These are phyloP conservation scores for Xerocomellus amylosporus DNA, from an alignment of 768 basidiomycete genomes.

Conservation along the genomic window DNA sequence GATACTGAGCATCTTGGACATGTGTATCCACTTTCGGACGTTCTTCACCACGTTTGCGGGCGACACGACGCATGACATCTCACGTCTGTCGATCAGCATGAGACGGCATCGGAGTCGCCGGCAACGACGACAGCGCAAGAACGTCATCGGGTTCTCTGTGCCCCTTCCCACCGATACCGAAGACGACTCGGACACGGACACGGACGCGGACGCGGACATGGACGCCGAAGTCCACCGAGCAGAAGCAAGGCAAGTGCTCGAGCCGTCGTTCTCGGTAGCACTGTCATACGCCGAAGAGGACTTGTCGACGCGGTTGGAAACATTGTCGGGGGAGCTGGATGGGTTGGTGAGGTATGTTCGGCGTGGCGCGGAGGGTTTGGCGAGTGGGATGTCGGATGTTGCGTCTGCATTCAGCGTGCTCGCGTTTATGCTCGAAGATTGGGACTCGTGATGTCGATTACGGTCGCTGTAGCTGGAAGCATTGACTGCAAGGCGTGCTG, in stretches of 20 bases:
- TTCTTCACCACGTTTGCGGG: slow-evolving; percentile 60
- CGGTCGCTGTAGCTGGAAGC: not conserved
- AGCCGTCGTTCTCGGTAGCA: slow-evolving; percentile 43
- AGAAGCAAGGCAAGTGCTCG: slow-evolving; percentile 12
- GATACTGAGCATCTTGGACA: slow-evolving; percentile 68
- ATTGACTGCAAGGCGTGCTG: too few species aligned
- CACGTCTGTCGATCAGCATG: slow-evolving; percentile 48
- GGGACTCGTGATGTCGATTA: slow-evolving; percentile 46
- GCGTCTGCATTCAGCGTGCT: slow-evolving; percentile 66
- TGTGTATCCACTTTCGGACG: slow-evolving; percentile 67
- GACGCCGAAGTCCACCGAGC: slow-evolving; percentile 13
- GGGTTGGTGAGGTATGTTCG: slow-evolving; percentile 67
- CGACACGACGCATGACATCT: slow-evolving; percentile 57
- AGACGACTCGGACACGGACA: slow-evolving; percentile 34
- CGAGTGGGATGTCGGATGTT: slow-evolving; percentile 56
- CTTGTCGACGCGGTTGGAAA: slow-evolving; percentile 52
- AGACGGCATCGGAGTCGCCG: slow-evolving; percentile 63
- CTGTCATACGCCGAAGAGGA: slow-evolving; percentile 45
- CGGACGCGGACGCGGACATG: slow-evolving; percentile 37
- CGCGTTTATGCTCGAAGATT: slow-evolving; percentile 76
- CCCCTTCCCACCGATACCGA: slow-evolving; percentile 29
- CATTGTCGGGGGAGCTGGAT: slow-evolving; percentile 67
- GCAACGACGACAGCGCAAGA: slow-evolving; percentile 49
- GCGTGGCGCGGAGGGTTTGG: slow-evolving; percentile 66
- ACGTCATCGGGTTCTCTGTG: slow-evolving; percentile 62